These are phyloP conservation scores for Colletotrichum orchidophilum DNA, from an alignment of 2,329 filamentous ascomycete genomes.

Conservation along the genomic window DNA sequence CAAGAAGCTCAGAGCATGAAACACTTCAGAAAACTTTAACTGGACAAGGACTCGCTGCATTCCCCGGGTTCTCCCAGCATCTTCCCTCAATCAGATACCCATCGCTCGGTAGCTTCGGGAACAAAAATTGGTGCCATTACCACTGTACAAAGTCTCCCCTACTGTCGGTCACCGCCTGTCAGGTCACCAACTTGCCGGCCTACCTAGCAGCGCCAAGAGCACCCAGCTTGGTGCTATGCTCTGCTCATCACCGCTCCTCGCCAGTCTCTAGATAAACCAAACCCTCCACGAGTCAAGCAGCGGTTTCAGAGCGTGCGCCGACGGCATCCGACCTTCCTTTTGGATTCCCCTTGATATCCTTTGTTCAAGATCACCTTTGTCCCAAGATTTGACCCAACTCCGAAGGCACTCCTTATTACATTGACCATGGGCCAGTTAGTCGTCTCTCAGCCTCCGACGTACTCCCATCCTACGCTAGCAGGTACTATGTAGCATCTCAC, in stretches of 20 bases:
- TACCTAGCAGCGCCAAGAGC: neutral
- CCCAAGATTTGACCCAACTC: neutral
- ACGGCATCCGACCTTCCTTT: neutral
- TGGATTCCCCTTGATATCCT: neutral
- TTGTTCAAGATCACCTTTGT: neutral
- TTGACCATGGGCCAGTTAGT: neutral
- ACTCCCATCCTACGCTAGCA: too few species aligned
- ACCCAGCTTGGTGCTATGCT: neutral
- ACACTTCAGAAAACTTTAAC: slow-evolving; percentile 30
- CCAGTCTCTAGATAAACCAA: neutral
- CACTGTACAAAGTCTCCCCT: neutral
- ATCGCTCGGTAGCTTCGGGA: slow-evolving; percentile 24
- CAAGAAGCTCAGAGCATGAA: slow-evolving; percentile 16
- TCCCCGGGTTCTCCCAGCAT: slow-evolving; percentile 26
- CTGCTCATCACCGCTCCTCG: neutral
- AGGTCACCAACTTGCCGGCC: neutral
- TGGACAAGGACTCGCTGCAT: slow-evolving; percentile 23
- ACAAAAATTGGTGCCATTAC: slow-evolving; percentile 22
- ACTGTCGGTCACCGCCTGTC: slow-evolving; percentile 1
- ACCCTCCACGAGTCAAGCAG: slow-evolving; percentile 19
- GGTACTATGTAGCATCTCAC: too few species aligned
- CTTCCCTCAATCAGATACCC: neutral
- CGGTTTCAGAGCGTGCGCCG: slow-evolving; percentile 19
- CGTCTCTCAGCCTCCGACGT: neutral
- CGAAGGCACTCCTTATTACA: neutral